phyloP scores from a whole-genome alignment of 2,329 filamentous ascomycete species.

The Pseudofabraea citricarpa region DNA sequence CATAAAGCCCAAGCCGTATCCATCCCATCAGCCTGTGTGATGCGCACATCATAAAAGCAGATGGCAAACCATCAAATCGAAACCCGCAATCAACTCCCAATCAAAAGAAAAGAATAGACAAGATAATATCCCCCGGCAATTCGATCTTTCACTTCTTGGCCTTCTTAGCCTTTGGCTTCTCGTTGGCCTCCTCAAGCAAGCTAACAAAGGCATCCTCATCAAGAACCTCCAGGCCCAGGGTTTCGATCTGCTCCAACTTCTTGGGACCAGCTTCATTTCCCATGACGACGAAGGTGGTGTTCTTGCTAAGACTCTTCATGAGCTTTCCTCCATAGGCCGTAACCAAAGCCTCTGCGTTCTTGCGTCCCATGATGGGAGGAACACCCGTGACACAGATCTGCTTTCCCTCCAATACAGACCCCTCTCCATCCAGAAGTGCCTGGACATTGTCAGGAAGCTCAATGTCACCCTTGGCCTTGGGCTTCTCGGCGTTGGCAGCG shows the following conservation, averaged over 20 bases:
- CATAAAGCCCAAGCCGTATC: no score
- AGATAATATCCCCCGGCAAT: no score
- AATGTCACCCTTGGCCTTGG: conserved; percentile 3
- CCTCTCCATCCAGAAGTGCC: conserved; percentile 9
- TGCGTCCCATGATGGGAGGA: conserved; percentile 14
- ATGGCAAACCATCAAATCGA: no score
- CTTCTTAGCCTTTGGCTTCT: conserved; percentile 13
- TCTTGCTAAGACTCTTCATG: conserved; percentile 15
- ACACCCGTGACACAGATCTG: conserved; percentile 17
- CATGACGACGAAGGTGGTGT: conserved; percentile 18
- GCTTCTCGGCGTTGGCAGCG: conserved; percentile 15
- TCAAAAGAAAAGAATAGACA: no score
- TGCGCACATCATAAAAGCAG: no score
- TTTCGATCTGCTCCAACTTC: conserved; percentile 18
- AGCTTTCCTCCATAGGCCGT: conserved; percentile 16
- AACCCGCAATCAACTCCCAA: no score
- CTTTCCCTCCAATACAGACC: conserved; percentile 7
- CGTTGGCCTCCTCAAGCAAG: conserved; percentile 13
- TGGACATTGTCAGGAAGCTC: conserved; percentile 15
- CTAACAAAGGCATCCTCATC: conserved; percentile 16
- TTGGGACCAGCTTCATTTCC: conserved; percentile 20
- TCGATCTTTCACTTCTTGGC: conserved; percentile 7
- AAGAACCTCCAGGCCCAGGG: conserved; percentile 9
- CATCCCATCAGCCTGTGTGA: no score
- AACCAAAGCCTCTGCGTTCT: conserved; percentile 17